phyloP scores from a whole-genome alignment of 148 eudicot species.

The Linanthus parryae region DNA sequence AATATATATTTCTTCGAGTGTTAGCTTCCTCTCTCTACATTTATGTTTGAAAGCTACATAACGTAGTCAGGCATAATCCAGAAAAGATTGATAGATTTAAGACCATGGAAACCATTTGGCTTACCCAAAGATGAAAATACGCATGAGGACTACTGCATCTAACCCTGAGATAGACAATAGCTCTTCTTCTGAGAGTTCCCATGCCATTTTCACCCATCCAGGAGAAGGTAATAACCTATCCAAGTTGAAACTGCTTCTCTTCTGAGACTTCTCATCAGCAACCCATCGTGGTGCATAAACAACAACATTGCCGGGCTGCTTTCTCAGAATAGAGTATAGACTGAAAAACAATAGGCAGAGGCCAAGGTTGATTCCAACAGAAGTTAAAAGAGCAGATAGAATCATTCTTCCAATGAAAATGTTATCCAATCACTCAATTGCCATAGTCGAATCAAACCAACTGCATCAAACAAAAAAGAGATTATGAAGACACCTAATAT shows the following conservation, averaged over 20 bases:
- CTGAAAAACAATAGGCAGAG: conserved; percentile 54
- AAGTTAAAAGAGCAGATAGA: conserved; percentile 75
- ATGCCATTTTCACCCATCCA: conserved; percentile 70
- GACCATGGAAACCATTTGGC: too few relatives aligned
- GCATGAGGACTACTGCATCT: conserved; percentile 74
- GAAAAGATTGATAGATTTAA: too few relatives aligned
- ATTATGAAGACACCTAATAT: too few relatives aligned
- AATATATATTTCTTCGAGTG: too few relatives aligned
- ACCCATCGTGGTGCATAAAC: conserved; percentile 70
- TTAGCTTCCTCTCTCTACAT: too few relatives aligned
- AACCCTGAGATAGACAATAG: conserved; percentile 57
- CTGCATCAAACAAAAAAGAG: too few relatives aligned
- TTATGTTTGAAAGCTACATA: too few relatives aligned
- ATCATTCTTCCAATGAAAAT: too few relatives aligned
- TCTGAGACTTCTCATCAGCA: conserved; percentile 40
- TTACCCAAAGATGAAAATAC: conserved; percentile 65
- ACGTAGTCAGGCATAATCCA: too few relatives aligned
- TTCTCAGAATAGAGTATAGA: conserved; percentile 62
- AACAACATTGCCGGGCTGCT: conserved; percentile 46
- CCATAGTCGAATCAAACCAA: too few relatives aligned
- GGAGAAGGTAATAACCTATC: conserved; percentile 55
- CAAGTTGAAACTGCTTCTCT: conserved; percentile 37
- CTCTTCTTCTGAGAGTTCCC: conserved; percentile 72
- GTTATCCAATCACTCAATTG: too few relatives aligned
- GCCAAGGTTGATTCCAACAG: conserved; percentile 80